Evolutionary conservation across 345 rosid genomes (phyloP), one percentile per base, ranked within the genome.

Genomic region (Eucalyptus brandiana): DNA sequence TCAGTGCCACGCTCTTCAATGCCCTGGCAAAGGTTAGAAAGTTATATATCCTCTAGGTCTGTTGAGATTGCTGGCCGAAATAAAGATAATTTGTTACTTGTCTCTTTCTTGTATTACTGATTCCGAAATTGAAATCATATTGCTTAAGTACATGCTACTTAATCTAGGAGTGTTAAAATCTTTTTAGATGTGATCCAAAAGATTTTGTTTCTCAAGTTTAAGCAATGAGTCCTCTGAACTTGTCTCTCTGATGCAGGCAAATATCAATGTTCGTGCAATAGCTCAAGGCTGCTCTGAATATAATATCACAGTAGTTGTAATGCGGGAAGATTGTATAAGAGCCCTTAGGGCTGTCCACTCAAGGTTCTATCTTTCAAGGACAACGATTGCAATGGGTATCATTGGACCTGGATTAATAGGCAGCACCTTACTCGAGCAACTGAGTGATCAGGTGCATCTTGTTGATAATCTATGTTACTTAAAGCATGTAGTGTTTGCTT

Each of bases 241-340:
- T 26, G 28, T 87, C 53, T 51, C 14, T 86, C 88, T 86, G 72
- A 50, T 94, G 89, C 96, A 98, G 99, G 99, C 99, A 87, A 98
- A 94, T 92, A 95, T 98, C 80, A 98, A 98, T 90, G 92, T 97
- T 88, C 99, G 99, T 37, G 99, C 99, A 67, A 96, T 98, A 93
- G 98, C 99, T 91, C 99, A 98, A 96, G 99, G 99, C 86, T 98
- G 99, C 92, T 98, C 99, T 7, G 99, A 98, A 93, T 98, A 96
- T 92, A 98, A 98, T 87, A 93, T 98, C 86, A 98, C 99, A 9
- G 99, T 93, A 13, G 99, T 97, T 34, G 87, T 98, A 80, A 96
- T 94, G 94, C 96, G 97, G 49, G 99, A 96, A 93, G 99, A 98
- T 91, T 96, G 99, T 83, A 92, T 98, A 80, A 95, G 95, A 96